A percentile compares a stretch with the other conserved stretches of the same genome.
phyloP scores from a whole-genome alignment of 208 protist genomes.

The Trypanosoma caninum region DNA sequence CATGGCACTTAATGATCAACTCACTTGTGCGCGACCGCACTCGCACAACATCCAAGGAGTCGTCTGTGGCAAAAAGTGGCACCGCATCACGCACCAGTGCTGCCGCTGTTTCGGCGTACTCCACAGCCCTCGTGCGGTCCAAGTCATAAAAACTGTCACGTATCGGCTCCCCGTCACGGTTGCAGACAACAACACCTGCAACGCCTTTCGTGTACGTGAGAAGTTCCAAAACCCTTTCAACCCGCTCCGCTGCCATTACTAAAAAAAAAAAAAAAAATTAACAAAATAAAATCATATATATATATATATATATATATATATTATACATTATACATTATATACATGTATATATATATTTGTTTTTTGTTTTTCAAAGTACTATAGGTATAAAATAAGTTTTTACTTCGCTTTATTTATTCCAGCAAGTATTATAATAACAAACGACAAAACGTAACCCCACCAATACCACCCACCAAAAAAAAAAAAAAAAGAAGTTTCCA shows the following conservation, averaged over 20 bases:
- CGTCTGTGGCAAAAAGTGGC: constrained; percentile 33
- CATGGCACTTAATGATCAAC: constrained; percentile 72
- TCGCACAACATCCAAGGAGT: constrained; percentile 57
- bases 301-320: not conserved
- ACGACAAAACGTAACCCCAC: no score
- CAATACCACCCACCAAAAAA: no score
- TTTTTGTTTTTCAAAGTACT: no score
- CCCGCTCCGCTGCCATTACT: constrained; percentile 43
- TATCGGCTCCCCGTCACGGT: constrained; percentile 59
- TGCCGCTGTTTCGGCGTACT: constrained; percentile 55
- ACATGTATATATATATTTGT: not conserved
- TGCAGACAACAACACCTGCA: constrained; percentile 76
- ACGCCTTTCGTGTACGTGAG: constrained; percentile 87
- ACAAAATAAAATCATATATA: not conserved
- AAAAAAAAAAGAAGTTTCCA: no score
- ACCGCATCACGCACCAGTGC: constrained; percentile 36
- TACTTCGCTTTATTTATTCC: no score
- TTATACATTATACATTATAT: not conserved
- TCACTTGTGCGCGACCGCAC: constrained; percentile 68
- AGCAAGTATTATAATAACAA: no score
- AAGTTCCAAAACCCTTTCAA: constrained; percentile 79
- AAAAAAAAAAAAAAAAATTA: not conserved
- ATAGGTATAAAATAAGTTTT: no score
- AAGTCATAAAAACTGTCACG: constrained; percentile 82
- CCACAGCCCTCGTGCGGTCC: constrained; percentile 56